phyloP scores from a whole-genome alignment of 257 asterid species.

The Petunia axillaris region DNA sequence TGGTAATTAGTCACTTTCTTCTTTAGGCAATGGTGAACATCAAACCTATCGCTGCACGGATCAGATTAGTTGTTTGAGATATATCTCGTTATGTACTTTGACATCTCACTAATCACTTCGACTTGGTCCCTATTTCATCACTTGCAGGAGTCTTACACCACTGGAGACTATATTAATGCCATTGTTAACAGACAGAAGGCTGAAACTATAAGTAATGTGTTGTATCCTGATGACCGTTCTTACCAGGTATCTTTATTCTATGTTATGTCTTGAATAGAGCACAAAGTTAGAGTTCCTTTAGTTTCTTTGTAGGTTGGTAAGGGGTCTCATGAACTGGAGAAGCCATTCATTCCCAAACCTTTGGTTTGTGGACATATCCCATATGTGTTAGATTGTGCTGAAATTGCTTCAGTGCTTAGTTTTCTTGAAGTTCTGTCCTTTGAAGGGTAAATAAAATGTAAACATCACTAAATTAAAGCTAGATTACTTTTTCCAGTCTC shows the following conservation, averaged over 20 bases:
- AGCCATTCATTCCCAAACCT: neutral
- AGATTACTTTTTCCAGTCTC: neutral
- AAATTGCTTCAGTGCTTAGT: neutral
- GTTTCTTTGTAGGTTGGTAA: neutral
- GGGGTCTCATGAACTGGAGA: no score
- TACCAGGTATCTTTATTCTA: constrained; percentile 45
- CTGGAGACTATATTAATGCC: constrained; percentile 57
- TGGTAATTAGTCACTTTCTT: neutral
- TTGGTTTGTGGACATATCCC: neutral
- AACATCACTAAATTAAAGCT: neutral
- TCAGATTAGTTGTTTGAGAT: neutral
- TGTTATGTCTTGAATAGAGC: neutral
- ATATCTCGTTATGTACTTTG: neutral
- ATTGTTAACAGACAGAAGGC: constrained; percentile 54
- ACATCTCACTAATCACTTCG: constrained; percentile 2
- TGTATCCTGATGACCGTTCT: constrained; percentile 61
- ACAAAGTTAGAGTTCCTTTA: constrained; percentile 5
- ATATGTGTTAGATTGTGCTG: neutral
- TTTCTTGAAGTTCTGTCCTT: neutral
- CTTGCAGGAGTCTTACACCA: constrained; percentile 52
- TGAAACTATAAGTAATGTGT: constrained; percentile 53
- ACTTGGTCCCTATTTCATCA: neutral
- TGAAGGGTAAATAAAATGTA: neutral
- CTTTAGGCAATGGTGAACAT: constrained; percentile 5
- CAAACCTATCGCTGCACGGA: neutral